These are phyloP conservation scores for Pseudogymnoascus sp. DNA, from an alignment of 2,329 filamentous ascomycete genomes.

Conservation along the genomic window DNA sequence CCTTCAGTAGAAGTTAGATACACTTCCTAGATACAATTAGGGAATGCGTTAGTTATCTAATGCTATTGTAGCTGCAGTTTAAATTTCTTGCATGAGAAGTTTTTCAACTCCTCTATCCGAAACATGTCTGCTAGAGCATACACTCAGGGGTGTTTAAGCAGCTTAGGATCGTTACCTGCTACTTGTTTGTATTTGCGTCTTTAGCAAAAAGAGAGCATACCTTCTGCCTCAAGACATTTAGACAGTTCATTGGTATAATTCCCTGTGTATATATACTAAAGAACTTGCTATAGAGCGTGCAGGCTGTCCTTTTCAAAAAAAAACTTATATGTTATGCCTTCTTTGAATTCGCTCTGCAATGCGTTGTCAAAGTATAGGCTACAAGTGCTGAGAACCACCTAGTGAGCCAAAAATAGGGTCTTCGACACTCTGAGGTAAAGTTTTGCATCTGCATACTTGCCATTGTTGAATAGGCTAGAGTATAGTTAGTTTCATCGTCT, in stretches of 20 bases:
- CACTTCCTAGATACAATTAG: conserved; percentile 16
- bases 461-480: conserved; percentile 14
- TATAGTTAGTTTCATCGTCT: too few relatives aligned
- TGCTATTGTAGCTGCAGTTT: conserved; percentile 14
- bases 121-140: conserved; percentile 16
- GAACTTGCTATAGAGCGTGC: conserved; percentile 17
- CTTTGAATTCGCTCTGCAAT: conserved; percentile 16
- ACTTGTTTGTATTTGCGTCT: conserved; percentile 9
- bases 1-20: conserved; percentile 11
- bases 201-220: conserved; percentile 11
- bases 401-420: conserved; percentile 14
- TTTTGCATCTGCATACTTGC: conserved; percentile 14
- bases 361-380: conserved; percentile 17
- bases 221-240: conserved; percentile 12
- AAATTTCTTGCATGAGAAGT: conserved; percentile 13
- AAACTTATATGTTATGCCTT: conserved; percentile 16
- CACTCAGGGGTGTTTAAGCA: conserved; percentile 16
- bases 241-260: conserved; percentile 16
- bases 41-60: conserved; percentile 15
- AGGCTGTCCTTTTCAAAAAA: conserved; percentile 17
- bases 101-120: conserved; percentile 15
- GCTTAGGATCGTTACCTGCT: conserved; percentile 16
- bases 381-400: conserved; percentile 12
- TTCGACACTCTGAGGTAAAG: conserved; percentile 16
- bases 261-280: conserved; percentile 14